Conservation (phyloP, 768 basidiomycete genomes). For the Tricholoma furcatifolium region DNA sequence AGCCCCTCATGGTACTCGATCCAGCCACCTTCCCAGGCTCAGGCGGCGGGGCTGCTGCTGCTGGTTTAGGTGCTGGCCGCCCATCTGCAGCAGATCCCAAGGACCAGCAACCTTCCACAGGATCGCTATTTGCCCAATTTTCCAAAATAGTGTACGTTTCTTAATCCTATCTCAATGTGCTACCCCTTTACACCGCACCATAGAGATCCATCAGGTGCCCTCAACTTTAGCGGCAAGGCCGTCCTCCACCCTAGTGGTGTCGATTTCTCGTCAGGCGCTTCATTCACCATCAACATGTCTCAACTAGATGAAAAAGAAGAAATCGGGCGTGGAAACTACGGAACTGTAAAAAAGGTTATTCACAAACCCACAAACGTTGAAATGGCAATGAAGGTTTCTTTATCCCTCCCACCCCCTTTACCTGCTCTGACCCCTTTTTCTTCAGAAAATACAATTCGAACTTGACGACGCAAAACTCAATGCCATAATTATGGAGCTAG, state of each 20-base stretch:
- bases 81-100: constrained; percentile 45
- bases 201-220: constrained; percentile 94
- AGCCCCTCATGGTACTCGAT: constrained; percentile 65
- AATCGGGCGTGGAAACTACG: constrained; percentile 95
- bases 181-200: constrained; percentile 5
- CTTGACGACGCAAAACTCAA: constrained; percentile 92
- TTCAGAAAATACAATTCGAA: constrained; percentile 94
- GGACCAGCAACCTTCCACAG: constrained; percentile 44
- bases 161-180: not conserved
- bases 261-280: constrained; percentile 85
- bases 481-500: constrained; percentile 98
- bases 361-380: constrained; percentile 92
- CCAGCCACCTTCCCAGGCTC: constrained; percentile 38
- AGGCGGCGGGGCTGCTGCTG: constrained; percentile 56
- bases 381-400: constrained; percentile 97
- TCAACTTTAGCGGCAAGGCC: constrained; percentile 93
- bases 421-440: constrained; percentile 3
- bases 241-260: constrained; percentile 85
- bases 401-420: constrained; percentile 17
- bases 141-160: constrained; percentile 79
- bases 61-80: constrained; percentile 70
- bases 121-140: constrained; percentile 89
- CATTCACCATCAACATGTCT: constrained; percentile 92
- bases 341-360: constrained; percentile 93
- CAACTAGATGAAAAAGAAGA: constrained; percentile 91